Base-by-base conservation (phyloP, 305 asterid genomes). In the Plantago lanceolata region DNA sequence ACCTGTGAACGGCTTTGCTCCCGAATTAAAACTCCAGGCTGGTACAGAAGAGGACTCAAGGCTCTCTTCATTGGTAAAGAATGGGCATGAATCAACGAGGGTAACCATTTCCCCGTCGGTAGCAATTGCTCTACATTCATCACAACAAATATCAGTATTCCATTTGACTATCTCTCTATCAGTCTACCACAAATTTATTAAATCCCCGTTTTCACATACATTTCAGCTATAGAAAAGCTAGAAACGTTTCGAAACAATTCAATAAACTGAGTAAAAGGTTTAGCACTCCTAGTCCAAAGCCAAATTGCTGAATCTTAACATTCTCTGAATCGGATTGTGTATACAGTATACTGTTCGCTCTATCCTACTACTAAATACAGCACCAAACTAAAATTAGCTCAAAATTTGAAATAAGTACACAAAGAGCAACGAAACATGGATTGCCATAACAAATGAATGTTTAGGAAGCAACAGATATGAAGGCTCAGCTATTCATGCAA, bases 1-100 rank as follows among this genome's bases (percentile, higher is more conserved):
- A 89, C 95, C 96, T 85, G 83, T 18, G 70, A 69, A 63, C 20
- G 76, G 60, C 75, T 76, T 57, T 51, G 71, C 69, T 78, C 81
- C 78, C 19, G 56, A 44, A 62, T 67, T 35, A 19, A 51, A 63
- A 33, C 35, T 31, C 75, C 76, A 71, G 61, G 48, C 57, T 17
- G 83, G 51, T 67, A 57, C 63, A 72, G 52, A 66, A 74, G 58
- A 47, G 79, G 74, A 70, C 63, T 60, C 61, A 63, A 64, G 28
- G 50, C 78, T 57, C 74, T 75, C 71, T 63, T 71, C 21, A 61
- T 61, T 4, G 83, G 80, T 59, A 66, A 73, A 76, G 59, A 57
- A 57, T 61, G 59, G 64, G 74, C 72, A 61, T 70, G 86, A 53
- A 74, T 68, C 73, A 71, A 65, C 51, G 64, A 54, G 21, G 70